Percentiles rank a stretch among this genome's conserved stretches.
Conservation (phyloP, 805 yeast species). For the Starmerella gropengiesseri region DNA sequence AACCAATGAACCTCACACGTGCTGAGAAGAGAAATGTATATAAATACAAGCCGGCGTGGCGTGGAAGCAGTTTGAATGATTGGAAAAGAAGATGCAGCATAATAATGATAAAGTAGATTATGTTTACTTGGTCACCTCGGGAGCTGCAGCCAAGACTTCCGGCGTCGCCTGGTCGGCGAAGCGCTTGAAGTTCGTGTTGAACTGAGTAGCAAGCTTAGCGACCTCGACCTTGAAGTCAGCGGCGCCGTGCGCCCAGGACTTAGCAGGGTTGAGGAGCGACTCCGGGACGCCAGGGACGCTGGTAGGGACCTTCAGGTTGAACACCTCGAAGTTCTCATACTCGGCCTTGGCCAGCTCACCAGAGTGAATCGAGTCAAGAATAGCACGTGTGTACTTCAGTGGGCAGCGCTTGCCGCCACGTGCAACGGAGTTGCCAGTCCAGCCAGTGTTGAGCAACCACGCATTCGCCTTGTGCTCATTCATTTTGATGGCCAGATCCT, state of each 20-base stretch:
- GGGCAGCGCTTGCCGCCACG: conserved; percentile 97
- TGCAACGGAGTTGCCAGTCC: conserved; percentile 91
- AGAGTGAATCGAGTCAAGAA: conserved; percentile 84
- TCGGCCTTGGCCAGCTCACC: conserved; percentile 74
- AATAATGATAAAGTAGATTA: background rate
- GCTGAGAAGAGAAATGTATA: too few relatives aligned
- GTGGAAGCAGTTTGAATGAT: too few relatives aligned
- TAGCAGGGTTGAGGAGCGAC: conserved; percentile 77
- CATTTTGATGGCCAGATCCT: conserved; percentile 90
- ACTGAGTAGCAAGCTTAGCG: conserved; percentile 57
- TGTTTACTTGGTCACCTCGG: conserved; percentile 34
- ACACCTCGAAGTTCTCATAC: conserved; percentile 74
- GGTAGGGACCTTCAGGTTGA: conserved; percentile 81
- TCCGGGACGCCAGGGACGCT: conserved; percentile 70
- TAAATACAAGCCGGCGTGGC: too few relatives aligned
- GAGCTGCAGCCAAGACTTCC: conserved; percentile 92
- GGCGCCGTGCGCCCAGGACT: conserved; percentile 58
- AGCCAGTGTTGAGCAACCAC: conserved; percentile 95
- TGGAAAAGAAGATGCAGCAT: too few relatives aligned
- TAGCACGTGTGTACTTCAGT: conserved; percentile 92
- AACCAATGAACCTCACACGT: too few relatives aligned
- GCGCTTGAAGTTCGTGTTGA: conserved; percentile 75
- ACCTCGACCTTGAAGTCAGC: conserved; percentile 47
- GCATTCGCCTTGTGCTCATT: conserved; percentile 79
- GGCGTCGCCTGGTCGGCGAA: conserved; percentile 71